phyloP scores from a whole-genome alignment of 495 filamentous ascomycete genomes.

The Penicillium subrubescens region DNA sequence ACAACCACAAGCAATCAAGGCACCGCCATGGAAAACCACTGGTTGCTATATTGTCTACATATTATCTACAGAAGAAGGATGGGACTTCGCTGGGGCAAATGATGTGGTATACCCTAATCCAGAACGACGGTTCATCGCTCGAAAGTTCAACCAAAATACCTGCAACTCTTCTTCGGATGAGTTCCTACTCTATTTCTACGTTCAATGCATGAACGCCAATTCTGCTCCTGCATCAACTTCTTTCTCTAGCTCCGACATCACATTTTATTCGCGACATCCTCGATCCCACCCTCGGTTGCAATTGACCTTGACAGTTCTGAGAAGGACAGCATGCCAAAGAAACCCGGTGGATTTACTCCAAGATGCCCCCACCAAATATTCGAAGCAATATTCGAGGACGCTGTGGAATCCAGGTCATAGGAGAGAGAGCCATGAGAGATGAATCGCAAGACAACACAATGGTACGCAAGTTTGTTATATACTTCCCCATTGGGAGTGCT shows the following conservation, averaged over 20 bases:
- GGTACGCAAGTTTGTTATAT: too few species aligned
- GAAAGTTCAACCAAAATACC: not conserved
- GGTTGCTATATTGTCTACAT: not conserved
- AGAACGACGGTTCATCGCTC: not conserved
- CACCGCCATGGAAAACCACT: not conserved
- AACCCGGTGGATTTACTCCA: too few species aligned
- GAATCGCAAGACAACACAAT: too few species aligned
- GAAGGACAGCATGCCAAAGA: too few species aligned
- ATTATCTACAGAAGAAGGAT: not conserved
- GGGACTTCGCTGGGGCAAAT: not conserved
- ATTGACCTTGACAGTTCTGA: too few species aligned
- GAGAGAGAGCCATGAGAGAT: too few species aligned
- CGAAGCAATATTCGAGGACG: too few species aligned
- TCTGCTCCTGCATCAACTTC: too few species aligned
- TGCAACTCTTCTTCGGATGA: not conserved
- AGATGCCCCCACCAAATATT: too few species aligned
- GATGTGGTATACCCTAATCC: not conserved
- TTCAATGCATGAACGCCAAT: not conserved
- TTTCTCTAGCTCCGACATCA: not conserved
- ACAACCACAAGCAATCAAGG: not conserved
- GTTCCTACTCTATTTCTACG: not conserved
- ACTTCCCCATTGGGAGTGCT: too few species aligned
- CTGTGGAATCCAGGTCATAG: too few species aligned
- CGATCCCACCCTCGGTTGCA: too few species aligned
- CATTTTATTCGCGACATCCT: not conserved